Percentiles rank a stretch among this genome's conserved stretches.
These are phyloP conservation scores for Sporothrix mexicana DNA, from an alignment of 2,329 filamentous ascomycete genomes.

Conservation along the genomic window DNA sequence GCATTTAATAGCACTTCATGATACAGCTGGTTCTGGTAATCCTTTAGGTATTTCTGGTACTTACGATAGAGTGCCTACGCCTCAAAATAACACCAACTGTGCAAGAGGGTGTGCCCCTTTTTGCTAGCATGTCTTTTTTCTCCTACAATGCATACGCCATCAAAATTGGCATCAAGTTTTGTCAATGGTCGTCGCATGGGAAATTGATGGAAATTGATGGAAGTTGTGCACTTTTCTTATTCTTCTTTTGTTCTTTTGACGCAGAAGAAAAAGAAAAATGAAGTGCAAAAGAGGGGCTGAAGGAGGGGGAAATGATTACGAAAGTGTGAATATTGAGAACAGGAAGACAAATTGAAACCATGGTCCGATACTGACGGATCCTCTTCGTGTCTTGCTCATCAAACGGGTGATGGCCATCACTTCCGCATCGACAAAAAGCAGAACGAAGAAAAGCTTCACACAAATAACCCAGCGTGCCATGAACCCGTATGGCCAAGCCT, in stretches of 20 bases:
- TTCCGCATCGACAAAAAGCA: not conserved
- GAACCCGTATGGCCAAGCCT: not conserved
- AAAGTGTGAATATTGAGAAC: not conserved
- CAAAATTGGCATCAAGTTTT: not conserved
- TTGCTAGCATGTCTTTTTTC: not conserved
- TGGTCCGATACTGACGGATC: not conserved
- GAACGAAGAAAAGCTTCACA: not conserved
- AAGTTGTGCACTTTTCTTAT: no score
- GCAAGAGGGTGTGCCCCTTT: not conserved
- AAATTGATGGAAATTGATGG: not conserved
- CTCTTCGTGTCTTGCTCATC: not conserved
- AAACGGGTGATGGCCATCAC: not conserved
- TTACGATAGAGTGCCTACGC: no score
- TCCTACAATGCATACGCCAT: not conserved
- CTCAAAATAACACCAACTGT: not conserved
- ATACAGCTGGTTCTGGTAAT: no score
- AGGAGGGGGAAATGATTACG: not conserved
- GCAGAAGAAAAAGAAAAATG: slow-evolving; percentile 5
- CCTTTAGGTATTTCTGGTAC: no score
- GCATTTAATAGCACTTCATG: no score
- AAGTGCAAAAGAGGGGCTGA: not conserved
- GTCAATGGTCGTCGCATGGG: not conserved
- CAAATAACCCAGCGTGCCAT: not conserved
- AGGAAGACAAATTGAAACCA: not conserved
- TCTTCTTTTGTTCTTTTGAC: no score